Conservation (phyloP, 192 early-diverging fungal species). For the Powellomyces hirtus region DNA sequence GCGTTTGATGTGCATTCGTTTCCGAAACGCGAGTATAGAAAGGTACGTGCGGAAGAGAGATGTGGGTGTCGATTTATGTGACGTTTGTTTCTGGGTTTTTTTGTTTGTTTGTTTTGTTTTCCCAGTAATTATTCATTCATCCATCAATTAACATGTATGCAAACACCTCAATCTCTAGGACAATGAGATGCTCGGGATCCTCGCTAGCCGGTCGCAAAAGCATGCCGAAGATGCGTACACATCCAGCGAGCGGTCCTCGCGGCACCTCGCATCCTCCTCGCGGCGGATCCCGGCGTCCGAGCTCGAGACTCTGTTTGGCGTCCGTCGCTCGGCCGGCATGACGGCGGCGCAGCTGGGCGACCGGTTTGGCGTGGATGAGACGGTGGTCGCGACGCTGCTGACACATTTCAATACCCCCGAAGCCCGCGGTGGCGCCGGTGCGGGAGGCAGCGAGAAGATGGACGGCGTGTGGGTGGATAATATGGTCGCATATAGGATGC, state of each 20-base stretch:
- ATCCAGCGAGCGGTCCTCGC: background rate
- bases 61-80: too few species aligned
- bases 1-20: slow-evolving; percentile 4
- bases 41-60: slow-evolving; percentile 18
- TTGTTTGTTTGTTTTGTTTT: too few species aligned
- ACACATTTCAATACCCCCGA: slow-evolving; percentile 17
- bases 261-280: background rate
- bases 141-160: too few species aligned
- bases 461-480: slow-evolving; percentile 24
- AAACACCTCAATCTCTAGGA: slow-evolving; percentile 4
- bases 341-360: background rate
- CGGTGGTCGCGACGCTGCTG: slow-evolving; percentile 1
- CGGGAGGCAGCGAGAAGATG: slow-evolving; percentile 6
- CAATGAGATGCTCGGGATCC: slow-evolving; percentile 15
- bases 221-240: background rate
- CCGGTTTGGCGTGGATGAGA: slow-evolving; percentile 5
- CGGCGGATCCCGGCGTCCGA: background rate
- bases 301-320: background rate
- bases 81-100: too few species aligned
- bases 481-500: background rate
- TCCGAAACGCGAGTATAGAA: slow-evolving; percentile 13
- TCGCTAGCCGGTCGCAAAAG: background rate
- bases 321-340: background rate
- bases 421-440: background rate
- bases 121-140: too few species aligned